Percentiles rank a stretch among this genome's conserved stretches.
These are phyloP conservation scores for Neurospora tetraspora DNA, from an alignment of 495 filamentous ascomycete species.

Conservation along the genomic window DNA sequence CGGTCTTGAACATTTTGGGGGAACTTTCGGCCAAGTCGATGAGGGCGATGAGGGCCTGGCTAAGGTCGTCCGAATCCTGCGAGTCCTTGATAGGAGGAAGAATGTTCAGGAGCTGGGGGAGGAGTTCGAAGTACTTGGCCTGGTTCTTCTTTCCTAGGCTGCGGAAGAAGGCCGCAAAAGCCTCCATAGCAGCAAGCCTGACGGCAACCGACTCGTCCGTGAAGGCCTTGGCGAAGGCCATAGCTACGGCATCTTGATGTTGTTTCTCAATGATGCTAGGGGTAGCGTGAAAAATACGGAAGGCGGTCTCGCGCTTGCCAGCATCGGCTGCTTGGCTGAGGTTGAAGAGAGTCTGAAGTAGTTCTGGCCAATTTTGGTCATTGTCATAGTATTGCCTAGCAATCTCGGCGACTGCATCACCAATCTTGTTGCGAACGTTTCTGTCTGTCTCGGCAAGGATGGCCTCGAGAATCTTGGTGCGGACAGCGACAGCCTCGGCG, in stretches of 20 bases:
- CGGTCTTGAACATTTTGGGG: constrained; percentile 89
- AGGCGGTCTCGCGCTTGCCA: constrained; percentile 79
- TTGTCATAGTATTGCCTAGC: constrained; percentile 90
- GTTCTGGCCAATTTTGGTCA: constrained; percentile 81
- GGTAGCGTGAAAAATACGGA: constrained; percentile 88
- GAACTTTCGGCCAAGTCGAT: constrained; percentile 89
- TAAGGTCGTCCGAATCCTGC: constrained; percentile 78
- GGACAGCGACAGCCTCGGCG: constrained; percentile 65
- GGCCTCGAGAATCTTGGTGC: constrained; percentile 68
- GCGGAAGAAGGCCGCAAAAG: constrained; percentile 91
- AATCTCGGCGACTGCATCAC: constrained; percentile 90
- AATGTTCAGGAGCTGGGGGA: constrained; percentile 85
- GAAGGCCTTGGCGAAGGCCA: constrained; percentile 83
- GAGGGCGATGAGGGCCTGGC: constrained; percentile 75
- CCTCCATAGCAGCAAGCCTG: constrained; percentile 88
- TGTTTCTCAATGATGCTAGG: constrained; percentile 94
- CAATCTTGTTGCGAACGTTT: constrained; percentile 83
- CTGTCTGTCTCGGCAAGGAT: constrained; percentile 59
- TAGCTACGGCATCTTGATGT: constrained; percentile 75
- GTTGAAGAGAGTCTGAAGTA: constrained; percentile 74
- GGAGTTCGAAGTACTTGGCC: constrained; percentile 72
- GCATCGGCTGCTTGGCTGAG: constrained; percentile 76
- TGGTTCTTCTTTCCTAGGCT: constrained; percentile 79
- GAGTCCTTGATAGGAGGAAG: constrained; percentile 86
- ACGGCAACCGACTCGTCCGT: constrained; percentile 76